Evolutionary conservation across 257 asterid species (phyloP).

Genomic region (Solanum appendiculatum): DNA sequence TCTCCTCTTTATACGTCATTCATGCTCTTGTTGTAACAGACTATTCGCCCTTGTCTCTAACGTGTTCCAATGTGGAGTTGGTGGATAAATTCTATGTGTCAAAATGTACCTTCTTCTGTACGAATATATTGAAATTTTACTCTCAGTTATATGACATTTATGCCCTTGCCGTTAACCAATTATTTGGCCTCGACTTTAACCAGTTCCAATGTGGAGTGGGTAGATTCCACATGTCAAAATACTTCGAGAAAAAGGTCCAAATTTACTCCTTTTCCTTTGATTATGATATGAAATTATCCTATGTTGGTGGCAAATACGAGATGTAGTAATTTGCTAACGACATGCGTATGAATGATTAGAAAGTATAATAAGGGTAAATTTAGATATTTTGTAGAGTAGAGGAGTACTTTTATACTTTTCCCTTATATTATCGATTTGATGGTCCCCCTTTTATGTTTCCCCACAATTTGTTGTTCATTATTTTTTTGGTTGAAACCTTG

Average conservation of each 20-base stretch:
- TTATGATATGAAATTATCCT: neutral
- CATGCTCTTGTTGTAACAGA: neutral
- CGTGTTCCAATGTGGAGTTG: neutral
- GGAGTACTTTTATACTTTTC: neutral
- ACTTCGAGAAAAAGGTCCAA: neutral
- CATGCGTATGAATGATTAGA: neutral
- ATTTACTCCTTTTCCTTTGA: neutral
- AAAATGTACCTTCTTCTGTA: neutral
- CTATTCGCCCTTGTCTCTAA: neutral
- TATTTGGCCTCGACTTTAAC: neutral
- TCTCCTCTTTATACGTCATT: neutral
- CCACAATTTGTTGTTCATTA: neutral
- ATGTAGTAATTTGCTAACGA: neutral
- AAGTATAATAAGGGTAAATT: neutral
- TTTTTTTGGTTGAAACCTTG: neutral
- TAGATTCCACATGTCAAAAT: neutral
- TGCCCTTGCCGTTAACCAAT: neutral
- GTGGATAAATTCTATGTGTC: neutral
- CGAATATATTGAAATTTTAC: neutral
- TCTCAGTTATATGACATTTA: neutral
- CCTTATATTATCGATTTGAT: neutral
- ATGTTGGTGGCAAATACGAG: neutral
- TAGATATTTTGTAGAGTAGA: neutral
- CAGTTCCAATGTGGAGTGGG: neutral
- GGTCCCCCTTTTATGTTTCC: neutral